Evolutionary conservation across 768 basidiomycete species (phyloP).

Genomic region (Erythrobasidium yunnanense): DNA sequence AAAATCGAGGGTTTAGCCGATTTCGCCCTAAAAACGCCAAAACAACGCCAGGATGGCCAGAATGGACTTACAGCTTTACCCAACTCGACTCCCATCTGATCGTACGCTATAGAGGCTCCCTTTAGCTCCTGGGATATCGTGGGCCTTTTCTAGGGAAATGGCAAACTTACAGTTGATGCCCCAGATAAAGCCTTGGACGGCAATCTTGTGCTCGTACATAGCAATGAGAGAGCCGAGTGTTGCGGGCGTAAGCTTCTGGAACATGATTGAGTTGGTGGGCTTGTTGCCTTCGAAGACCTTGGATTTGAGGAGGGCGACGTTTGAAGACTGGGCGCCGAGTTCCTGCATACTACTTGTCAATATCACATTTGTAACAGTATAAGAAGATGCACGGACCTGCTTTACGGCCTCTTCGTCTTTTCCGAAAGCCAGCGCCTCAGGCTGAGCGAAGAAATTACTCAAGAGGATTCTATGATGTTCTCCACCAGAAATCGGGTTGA

Average conservation of each 20-base stretch:
- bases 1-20: too few species aligned
- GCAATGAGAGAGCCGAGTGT: conserved; percentile 80
- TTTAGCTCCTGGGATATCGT: too few species aligned
- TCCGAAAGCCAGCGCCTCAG: conserved; percentile 78
- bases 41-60: too few species aligned
- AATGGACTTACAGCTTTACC: too few species aligned
- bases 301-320: conserved; percentile 78
- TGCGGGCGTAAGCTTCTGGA: conserved; percentile 80
- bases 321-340: conserved; percentile 48
- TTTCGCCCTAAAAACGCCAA: too few species aligned
- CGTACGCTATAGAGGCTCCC: conserved; percentile 47
- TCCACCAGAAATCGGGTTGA: conserved; percentile 74
- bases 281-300: conserved; percentile 98
- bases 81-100: conserved; percentile 99
- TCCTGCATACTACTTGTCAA: conserved; percentile 45
- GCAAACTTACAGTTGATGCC: conserved; percentile 87
- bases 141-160: too few species aligned
- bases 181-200: conserved; percentile 93
- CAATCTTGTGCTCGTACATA: conserved; percentile 97
- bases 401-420: conserved; percentile 83
- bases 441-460: conserved; percentile 87
- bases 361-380: background rate
- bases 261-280: conserved; percentile 91
- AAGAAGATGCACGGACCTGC: conserved; percentile 47
- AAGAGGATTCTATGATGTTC: conserved; percentile 96